Percentiles rank a stretch among this genome's conserved stretches.
These are phyloP conservation scores for Globisporangium viniferum DNA, from an alignment of 352 stramenopile species.

Conservation along the genomic window DNA sequence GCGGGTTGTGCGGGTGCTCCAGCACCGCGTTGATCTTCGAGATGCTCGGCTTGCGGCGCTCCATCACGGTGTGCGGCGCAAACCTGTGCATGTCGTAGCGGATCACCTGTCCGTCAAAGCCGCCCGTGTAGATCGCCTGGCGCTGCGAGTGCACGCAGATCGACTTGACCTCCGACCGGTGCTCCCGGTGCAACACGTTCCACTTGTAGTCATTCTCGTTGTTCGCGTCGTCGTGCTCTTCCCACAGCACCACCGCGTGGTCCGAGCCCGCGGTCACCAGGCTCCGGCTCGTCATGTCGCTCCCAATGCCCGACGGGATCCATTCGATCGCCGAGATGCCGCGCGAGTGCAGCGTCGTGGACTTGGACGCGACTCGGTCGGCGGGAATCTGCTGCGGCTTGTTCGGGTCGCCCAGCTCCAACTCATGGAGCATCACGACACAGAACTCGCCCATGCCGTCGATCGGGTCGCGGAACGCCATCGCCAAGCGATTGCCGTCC, in stretches of 20 bases:
- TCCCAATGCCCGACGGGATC: conserved; percentile 52
- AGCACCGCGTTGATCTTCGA: conserved; percentile 83
- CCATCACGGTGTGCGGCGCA: conserved; percentile 40
- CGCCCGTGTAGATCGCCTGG: conserved; percentile 62
- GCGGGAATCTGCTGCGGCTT: conserved; percentile 43
- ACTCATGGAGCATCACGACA: conserved; percentile 65
- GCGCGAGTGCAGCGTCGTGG: conserved; percentile 53
- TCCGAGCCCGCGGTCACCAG: conserved; percentile 72
- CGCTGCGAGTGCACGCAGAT: conserved; percentile 80
- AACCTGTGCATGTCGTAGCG: conserved; percentile 66
- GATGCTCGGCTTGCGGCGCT: conserved; percentile 73
- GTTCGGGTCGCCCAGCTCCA: conserved; percentile 45
- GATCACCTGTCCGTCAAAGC: conserved; percentile 67
- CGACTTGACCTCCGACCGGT: conserved; percentile 70
- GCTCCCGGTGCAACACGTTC: conserved; percentile 64
- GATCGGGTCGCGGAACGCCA: conserved; percentile 75
- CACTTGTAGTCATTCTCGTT: conserved; percentile 54
- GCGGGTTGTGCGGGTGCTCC: conserved; percentile 81
- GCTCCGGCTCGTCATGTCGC: conserved; percentile 36
- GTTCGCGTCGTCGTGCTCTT: conserved; percentile 44
- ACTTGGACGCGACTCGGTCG: conserved; percentile 55
- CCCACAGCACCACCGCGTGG: conserved; percentile 73
- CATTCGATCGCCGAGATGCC: conserved; percentile 73
- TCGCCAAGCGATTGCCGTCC: conserved; percentile 66
- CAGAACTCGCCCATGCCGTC: conserved; percentile 68